phyloP scores from a whole-genome alignment of 2,329 filamentous ascomycete species.

The Arthroderma sp. region DNA sequence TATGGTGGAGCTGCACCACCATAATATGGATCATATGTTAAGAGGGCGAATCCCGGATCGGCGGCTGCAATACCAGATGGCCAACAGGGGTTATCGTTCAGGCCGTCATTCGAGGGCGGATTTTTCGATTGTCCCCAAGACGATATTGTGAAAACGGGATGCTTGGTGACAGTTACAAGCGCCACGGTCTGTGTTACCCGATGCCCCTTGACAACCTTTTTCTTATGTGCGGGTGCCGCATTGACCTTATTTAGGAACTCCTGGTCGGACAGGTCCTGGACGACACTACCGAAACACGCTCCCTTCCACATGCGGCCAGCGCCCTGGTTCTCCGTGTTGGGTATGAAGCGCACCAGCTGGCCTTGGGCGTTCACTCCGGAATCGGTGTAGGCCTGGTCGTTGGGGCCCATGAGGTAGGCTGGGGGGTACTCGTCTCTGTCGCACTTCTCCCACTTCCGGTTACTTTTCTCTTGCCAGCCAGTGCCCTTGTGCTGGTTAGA shows the following conservation, averaged over 20 bases:
- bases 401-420: background rate
- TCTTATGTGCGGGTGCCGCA: background rate
- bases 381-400: background rate
- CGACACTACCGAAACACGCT: background rate
- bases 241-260: background rate
- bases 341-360: background rate
- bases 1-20: background rate
- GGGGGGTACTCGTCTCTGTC: background rate
- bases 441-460: background rate
- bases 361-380: background rate
- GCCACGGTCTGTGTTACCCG: background rate
- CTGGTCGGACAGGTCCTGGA: background rate
- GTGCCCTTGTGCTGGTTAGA: background rate
- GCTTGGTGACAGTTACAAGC: background rate
- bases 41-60: slow-evolving; percentile 1
- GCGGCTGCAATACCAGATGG: slow-evolving; percentile 2
- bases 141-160: background rate
- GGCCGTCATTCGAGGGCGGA: background rate
- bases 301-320: slow-evolving; percentile 1
- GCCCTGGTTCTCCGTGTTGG: background rate
- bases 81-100: slow-evolving; percentile 3
- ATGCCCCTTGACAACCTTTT: background rate
- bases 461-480: background rate
- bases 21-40: slow-evolving; percentile 2
- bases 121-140: slow-evolving; percentile 3